These are phyloP conservation scores for Parathielavia appendiculata DNA, from an alignment of 495 filamentous ascomycete genomes.

Conservation along the genomic window DNA sequence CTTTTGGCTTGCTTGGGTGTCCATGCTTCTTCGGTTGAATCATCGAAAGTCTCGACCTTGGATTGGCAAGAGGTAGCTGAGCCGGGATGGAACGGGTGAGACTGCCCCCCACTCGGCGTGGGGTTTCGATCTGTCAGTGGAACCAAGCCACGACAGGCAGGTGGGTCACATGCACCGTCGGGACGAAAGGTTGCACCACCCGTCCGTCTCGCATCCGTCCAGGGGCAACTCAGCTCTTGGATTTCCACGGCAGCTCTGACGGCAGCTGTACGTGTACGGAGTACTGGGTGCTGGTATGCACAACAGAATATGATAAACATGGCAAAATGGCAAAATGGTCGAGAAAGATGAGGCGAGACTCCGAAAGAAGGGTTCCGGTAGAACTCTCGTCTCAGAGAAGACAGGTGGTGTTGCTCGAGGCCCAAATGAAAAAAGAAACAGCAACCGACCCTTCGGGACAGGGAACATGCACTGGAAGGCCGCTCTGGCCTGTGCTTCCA, in stretches of 20 bases:
- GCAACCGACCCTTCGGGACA: neutral
- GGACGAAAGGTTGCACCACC: neutral
- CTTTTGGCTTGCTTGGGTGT: too few species aligned
- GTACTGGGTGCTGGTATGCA: too few species aligned
- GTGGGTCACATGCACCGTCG: conserved; percentile 1
- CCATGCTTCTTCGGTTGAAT: too few species aligned
- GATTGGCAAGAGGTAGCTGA: too few species aligned
- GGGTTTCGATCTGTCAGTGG: conserved; percentile 10
- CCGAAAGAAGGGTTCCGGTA: too few species aligned
- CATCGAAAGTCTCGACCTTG: too few species aligned
- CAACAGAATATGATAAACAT: too few species aligned
- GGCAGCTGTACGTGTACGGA: neutral
- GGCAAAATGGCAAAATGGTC: too few species aligned
- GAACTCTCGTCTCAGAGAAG: too few species aligned
- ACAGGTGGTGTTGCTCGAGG: neutral
- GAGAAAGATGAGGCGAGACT: too few species aligned
- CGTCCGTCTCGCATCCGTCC: conserved; percentile 1
- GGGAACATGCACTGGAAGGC: too few species aligned
- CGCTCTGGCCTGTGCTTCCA: too few species aligned
- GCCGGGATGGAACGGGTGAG: neutral
- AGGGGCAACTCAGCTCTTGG: neutral
- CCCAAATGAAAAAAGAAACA: neutral
- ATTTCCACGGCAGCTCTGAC: neutral
- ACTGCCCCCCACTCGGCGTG: neutral
- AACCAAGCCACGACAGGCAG: neutral